A percentile compares a stretch with the other conserved stretches of the same genome.
phyloP scores from a whole-genome alignment of 1,284 basidiomycete species.

The Ceratobasidium sp. region DNA sequence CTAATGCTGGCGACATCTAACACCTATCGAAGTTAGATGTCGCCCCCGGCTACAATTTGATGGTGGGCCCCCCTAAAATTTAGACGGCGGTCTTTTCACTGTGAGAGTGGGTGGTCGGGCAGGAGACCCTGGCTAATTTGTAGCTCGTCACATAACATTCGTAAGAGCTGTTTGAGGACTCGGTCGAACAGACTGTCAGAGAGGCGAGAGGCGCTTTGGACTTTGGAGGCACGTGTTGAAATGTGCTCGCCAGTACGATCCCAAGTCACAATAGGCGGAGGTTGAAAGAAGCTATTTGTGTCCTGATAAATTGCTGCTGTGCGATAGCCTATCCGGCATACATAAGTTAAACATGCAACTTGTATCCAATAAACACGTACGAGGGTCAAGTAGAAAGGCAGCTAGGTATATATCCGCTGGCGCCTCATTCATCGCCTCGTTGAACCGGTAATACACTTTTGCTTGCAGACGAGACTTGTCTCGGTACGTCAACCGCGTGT shows the following conservation, averaged over 20 bases:
- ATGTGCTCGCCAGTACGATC: too few species aligned
- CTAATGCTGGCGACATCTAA: too few species aligned
- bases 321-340: conserved; percentile 26
- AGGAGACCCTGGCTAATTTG: not conserved
- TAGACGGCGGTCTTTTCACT: too few species aligned
- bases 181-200: not conserved
- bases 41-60: too few species aligned
- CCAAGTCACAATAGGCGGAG: not conserved
- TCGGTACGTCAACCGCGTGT: not conserved
- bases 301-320: conserved; percentile 2
- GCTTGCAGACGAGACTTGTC: conserved; percentile 50
- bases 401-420: conserved; percentile 54
- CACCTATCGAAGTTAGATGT: too few species aligned
- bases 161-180: not conserved
- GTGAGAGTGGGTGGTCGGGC: conserved; percentile 6
- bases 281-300: not conserved
- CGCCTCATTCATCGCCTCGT: conserved; percentile 53
- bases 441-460: conserved; percentile 54
- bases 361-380: conserved; percentile 46
- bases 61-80: too few species aligned
- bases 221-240: too few species aligned
- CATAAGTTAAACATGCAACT: conserved; percentile 45
- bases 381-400: conserved; percentile 56
- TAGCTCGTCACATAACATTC: conserved; percentile 14
- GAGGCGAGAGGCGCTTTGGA: not conserved